Evolutionary conservation across 495 filamentous ascomycete genomes (phyloP), one percentile per base, ranked within the genome.

Genomic region (Cairneyella variabilis): DNA sequence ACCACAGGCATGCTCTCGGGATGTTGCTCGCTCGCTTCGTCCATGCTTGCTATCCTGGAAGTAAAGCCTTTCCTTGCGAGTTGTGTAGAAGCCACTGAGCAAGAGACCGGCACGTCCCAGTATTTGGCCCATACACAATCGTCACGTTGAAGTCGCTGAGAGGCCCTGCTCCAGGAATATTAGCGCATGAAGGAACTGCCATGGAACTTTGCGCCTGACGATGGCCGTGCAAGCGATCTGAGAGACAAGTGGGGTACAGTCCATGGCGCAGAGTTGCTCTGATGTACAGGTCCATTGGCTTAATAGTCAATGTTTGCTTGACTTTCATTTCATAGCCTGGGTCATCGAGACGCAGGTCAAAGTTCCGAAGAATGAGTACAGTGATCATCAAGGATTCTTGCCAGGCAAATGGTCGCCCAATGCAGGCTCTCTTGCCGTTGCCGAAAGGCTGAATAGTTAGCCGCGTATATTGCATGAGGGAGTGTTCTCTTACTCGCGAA

Each of bases 301-400:
- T 90, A 63, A 87, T 76, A 0, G 86, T 90, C 10, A 90, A 70
- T 0, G 84, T 88, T 64, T 85, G 77, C 62, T 85, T 86, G 54
- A 86, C 65, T 52, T 74, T 73, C 7, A 86, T 57, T 32, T 70
- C 62, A 54, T 87, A 87, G 22, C 56, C 65, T 3, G 74, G 72
- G 58, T 86, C 76, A 16, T 70, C 79, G 37, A 76, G 66, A 59
- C 76, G 71, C 57, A 87, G 81, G 48, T 85, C 76, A 46, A 88
- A 73, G 56, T 80, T 79, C 53, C 76, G 72, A n/a, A 88, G 67
- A 50, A 88, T 48, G 51, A 75, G 74, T 0, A 82, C 77, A 48
- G 77, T 63, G 6, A 75, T 74, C 1, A 84, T 64, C 39, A 81
- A 62, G 8, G 69, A 68, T 59, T 84, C 84, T 59, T 85, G 81